Conservation (phyloP, 352 stramenopile genomes). For the Chrysophaeum taylorii region DNA sequence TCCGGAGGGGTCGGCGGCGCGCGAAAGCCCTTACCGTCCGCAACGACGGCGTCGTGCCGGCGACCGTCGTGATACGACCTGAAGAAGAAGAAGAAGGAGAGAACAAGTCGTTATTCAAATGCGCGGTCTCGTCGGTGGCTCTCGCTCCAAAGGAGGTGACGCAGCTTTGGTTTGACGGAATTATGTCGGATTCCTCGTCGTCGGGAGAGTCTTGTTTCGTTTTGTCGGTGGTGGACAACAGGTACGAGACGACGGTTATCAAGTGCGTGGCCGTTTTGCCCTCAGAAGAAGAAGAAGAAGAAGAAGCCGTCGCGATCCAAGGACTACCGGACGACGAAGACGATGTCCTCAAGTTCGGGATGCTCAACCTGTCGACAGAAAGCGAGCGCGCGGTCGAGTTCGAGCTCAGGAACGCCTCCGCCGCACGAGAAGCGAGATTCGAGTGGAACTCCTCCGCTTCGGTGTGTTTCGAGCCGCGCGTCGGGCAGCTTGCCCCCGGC, state of each 20-base stretch:
- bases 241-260: conserved; percentile 41
- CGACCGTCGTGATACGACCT: conserved; percentile 78
- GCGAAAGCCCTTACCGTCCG: conserved; percentile 54
- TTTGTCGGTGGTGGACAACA: conserved; percentile 77
- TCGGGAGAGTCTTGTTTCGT: too few relatives aligned
- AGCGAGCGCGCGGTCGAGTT: conserved; percentile 52
- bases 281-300: too few relatives aligned
- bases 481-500: conserved; percentile 46
- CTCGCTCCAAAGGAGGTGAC: too few relatives aligned
- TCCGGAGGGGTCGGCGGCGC: conserved; percentile 58
- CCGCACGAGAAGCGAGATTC: conserved; percentile 54
- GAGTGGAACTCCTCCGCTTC: conserved; percentile 46
- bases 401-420: conserved; percentile 55
- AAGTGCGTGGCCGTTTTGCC: conserved; percentile 61
- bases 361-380: conserved; percentile 46
- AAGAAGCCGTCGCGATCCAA: conserved; percentile 69
- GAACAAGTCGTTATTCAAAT: too few relatives aligned
- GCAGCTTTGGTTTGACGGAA: too few relatives aligned
- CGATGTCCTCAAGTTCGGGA: conserved; percentile 68
- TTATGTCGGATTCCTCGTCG: too few relatives aligned
- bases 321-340: conserved; percentile 59
- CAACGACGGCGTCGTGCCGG: conserved; percentile 78
- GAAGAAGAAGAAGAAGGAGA: conserved; percentile 46
- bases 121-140: too few relatives aligned
- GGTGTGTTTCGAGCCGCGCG: conserved; percentile 56